Evolutionary conservation across 805 yeast species (phyloP).

Genomic region (Osmozyma mogii): DNA sequence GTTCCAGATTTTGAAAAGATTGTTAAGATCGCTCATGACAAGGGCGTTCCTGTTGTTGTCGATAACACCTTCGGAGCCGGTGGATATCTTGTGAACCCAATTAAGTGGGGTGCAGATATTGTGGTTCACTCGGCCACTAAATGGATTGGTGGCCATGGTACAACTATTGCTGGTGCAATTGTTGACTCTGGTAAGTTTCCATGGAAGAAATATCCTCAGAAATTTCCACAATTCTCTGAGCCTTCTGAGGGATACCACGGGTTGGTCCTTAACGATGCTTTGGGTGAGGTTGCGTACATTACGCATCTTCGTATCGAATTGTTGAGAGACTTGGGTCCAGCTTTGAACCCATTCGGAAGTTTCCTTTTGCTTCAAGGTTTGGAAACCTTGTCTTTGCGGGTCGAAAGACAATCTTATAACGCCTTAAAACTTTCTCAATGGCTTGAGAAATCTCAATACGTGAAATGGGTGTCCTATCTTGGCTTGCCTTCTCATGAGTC

Average conservation of each 20-base stretch:
- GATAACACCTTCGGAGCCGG: constrained; percentile 98
- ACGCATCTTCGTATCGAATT: constrained; percentile 76
- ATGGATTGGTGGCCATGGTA: constrained; percentile 98
- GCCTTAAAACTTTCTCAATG: constrained; percentile 73
- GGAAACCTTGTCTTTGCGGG: constrained; percentile 89
- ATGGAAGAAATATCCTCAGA: constrained; percentile 77
- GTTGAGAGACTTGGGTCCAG: constrained; percentile 88
- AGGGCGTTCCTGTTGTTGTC: constrained; percentile 85
- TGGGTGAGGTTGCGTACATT: constrained; percentile 74
- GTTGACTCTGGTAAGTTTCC: constrained; percentile 91
- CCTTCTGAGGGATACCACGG: constrained; percentile 97
- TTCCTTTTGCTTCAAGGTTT: constrained; percentile 86
- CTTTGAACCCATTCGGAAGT: constrained; percentile 80
- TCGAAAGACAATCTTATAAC: constrained; percentile 84
- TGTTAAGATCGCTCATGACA: constrained; percentile 68
- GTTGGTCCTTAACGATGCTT: constrained; percentile 67
- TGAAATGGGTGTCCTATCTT: constrained; percentile 86
- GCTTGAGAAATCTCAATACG: constrained; percentile 66
- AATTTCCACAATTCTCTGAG: constrained; percentile 83
- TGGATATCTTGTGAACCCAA: constrained; percentile 77
- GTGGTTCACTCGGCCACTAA: constrained; percentile 93
- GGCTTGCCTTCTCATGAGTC: constrained; percentile 75
- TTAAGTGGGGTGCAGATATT: constrained; percentile 86
- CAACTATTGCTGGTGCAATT: constrained; percentile 86
- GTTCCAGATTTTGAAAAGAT: constrained; percentile 85